phyloP scores from a whole-genome alignment of 2,329 filamentous ascomycete genomes.

The Plectosphaerella sp. region DNA sequence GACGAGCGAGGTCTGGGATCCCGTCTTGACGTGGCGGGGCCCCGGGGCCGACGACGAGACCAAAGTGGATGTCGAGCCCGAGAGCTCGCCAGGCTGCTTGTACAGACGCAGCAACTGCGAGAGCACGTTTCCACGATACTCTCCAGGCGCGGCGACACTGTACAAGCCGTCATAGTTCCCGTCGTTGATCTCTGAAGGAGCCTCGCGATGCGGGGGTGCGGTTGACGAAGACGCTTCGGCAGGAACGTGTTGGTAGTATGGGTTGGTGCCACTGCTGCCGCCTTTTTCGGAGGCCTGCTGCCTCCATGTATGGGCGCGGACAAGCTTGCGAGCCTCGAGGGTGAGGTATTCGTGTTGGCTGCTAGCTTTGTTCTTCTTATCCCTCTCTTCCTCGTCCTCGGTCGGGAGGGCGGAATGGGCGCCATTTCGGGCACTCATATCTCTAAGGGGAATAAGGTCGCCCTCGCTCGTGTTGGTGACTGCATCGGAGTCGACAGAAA shows the following conservation, averaged over 20 bases:
- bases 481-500: constrained; percentile 32
- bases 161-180: constrained; percentile 36
- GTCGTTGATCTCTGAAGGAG: constrained; percentile 29
- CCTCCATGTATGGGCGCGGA: constrained; percentile 31
- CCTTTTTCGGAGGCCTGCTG: too few species aligned
- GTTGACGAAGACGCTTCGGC: constrained; percentile 2
- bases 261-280: background rate
- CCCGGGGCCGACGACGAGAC: constrained; percentile 5
- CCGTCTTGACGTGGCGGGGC: background rate
- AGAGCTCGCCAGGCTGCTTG: constrained; percentile 27
- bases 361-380: background rate
- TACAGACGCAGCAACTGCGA: constrained; percentile 43
- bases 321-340: constrained; percentile 36
- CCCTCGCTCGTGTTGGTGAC: constrained; percentile 21
- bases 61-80: constrained; percentile 14
- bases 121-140: constrained; percentile 40
- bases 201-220: background rate
- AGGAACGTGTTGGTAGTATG: constrained; percentile 2
- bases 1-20: constrained; percentile 13
- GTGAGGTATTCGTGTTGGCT: constrained; percentile 20
- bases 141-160: constrained; percentile 31
- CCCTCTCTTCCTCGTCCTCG: constrained; percentile 6
- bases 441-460: constrained; percentile 25
- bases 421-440: constrained; percentile 16
- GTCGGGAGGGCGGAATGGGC: constrained; percentile 2